Conservation (phyloP, 768 basidiomycete genomes). For the Aureoboletus auriporus region DNA sequence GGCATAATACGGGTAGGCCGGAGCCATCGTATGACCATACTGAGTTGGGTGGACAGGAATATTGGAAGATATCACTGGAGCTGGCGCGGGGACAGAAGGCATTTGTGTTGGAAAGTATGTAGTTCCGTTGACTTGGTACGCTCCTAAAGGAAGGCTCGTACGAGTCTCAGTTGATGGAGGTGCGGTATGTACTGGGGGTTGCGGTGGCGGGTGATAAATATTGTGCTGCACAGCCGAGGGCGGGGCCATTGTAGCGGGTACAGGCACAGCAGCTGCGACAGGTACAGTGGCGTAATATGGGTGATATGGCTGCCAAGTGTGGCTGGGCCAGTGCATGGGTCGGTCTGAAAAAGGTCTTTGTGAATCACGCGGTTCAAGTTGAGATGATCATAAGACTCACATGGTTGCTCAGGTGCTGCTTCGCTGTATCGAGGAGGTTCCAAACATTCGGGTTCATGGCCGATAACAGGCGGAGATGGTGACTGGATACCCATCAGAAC, state of each 20-base stretch:
- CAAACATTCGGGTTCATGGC: not conserved
- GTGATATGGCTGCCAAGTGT: conserved; percentile 15
- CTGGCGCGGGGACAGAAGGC: not conserved
- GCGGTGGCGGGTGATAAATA: not conserved
- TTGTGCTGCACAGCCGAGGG: conserved; percentile 1
- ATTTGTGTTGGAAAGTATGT: conserved; percentile 22
- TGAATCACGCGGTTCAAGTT: not conserved
- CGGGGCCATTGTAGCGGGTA: not conserved
- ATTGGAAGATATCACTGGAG: conserved; percentile 5
- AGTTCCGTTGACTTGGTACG: conserved; percentile 27
- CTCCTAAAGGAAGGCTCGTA: conserved; percentile 9
- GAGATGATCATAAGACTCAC: conserved; percentile 23
- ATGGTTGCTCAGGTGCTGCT: conserved; percentile 26
- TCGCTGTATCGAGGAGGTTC: conserved; percentile 31
- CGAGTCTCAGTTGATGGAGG: not conserved
- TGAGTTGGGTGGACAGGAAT: conserved; percentile 3
- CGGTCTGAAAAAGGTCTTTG: conserved; percentile 7
- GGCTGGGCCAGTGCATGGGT: conserved; percentile 14
- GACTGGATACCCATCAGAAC: conserved; percentile 16
- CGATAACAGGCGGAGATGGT: conserved; percentile 8
- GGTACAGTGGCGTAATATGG: conserved; percentile 29
- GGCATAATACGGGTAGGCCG: conserved; percentile 9
- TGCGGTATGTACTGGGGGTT: not conserved
- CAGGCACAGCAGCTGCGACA: conserved; percentile 5
- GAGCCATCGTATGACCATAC: conserved; percentile 5